Evolutionary conservation across 108 stramenopile genomes (phyloP), one percentile per base, ranked within the genome.

Genomic region (Discostella stelligeroides): DNA sequence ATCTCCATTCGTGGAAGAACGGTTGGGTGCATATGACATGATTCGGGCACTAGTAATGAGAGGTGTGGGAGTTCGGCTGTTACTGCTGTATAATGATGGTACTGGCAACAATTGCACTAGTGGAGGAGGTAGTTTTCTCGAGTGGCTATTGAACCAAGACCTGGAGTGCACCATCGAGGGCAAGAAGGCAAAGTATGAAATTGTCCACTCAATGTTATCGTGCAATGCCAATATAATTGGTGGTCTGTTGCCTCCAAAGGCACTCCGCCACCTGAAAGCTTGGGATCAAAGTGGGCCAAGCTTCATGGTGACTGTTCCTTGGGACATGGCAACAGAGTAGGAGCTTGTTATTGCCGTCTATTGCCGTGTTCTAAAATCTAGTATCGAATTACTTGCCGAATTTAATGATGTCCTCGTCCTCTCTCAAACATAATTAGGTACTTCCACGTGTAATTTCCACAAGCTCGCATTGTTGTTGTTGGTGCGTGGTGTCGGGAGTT

Each of bases 1-100:
- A 59, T 76, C 75, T 14, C 75, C 75, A 1, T 76, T 76, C 42
- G 62, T 76, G 46, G 75, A 76, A 69, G 75, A 76, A 39, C 59
- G 75, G 68, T 48, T 76, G 45, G 75, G 68, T 27, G 75, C 68
- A 37, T 76, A 69, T 46, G 62, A 49, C n/a, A 34, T 76, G 10
- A 55, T 76, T 14, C 43, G 60, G 43, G 67, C 75, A 39, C 15
- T 76, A 51, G 68, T 63, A 29, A 68, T 69, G 68, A 54, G 75
- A 28, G 56, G 63, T 41, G 53, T 39, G 38, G 47, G 59, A 25
- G 38, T 76, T 9, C 39, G 66, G 28, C 34, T 76, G 47, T 53
- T 68, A 0, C 39, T 76, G 30, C 27, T 69, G 34, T 61, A 69
- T 17, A 38, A 57, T 34, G 67, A 62, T 29, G 63, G 24, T 20